Evolutionary conservation across 202 grass and related monocot genomes (phyloP).

Genomic region (Alloteropsis angusta): DNA sequence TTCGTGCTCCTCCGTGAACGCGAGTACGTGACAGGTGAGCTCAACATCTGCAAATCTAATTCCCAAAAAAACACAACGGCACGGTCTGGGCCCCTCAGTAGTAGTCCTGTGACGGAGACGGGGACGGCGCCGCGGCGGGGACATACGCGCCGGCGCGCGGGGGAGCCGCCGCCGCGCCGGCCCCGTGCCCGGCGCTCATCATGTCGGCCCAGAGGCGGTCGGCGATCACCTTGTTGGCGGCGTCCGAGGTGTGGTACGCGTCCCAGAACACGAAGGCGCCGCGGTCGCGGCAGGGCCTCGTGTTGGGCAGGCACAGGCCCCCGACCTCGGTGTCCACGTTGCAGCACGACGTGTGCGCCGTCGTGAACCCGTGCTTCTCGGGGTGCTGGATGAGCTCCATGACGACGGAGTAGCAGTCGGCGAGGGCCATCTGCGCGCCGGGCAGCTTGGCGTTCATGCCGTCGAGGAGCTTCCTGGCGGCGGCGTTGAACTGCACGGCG

Average conservation of each 20-base stretch:
- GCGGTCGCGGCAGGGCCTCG: slow-evolving; percentile 60
- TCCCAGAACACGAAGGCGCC: slow-evolving; percentile 84
- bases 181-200: not conserved
- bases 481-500: slow-evolving; percentile 62
- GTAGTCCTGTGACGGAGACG: not conserved
- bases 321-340: slow-evolving; percentile 68
- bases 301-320: slow-evolving; percentile 79
- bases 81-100: not conserved
- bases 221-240: slow-evolving; percentile 77
- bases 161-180: not conserved
- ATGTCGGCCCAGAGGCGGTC: slow-evolving; percentile 56
- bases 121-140: slow-evolving; percentile 8
- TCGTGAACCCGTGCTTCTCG: slow-evolving; percentile 64
- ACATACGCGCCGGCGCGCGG: not conserved
- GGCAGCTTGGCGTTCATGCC: slow-evolving; percentile 52
- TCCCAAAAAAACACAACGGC: not conserved
- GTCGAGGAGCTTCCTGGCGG: slow-evolving; percentile 54
- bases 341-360: slow-evolving; percentile 86
- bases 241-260: slow-evolving; percentile 87
- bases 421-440: slow-evolving; percentile 66
- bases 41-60: not conserved
- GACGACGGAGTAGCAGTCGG: slow-evolving; percentile 66
- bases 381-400: slow-evolving; percentile 76
- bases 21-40: not conserved
- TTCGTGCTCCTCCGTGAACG: not conserved